Evolutionary conservation across 331 rosid genomes (phyloP).

Genomic region (Malus hybrid): DNA sequence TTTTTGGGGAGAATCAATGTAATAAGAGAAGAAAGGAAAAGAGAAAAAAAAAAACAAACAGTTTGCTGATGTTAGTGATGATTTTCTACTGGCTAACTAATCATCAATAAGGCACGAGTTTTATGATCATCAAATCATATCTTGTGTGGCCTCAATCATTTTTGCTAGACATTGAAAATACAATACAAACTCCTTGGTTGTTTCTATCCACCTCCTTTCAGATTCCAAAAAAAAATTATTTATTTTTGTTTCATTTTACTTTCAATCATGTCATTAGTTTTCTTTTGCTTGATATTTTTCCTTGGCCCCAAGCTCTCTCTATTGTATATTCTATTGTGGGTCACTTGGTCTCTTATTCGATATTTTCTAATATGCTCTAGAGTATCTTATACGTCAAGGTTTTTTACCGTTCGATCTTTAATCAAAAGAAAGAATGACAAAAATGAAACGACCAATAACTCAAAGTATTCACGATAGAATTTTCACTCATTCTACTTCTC

Average conservation of each 20-base stretch:
- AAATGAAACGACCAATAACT: too few species aligned
- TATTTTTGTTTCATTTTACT: slow-evolving; percentile 15
- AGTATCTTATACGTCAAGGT: too few species aligned
- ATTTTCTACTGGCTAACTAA: neutral
- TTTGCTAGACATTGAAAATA: slow-evolving; percentile 13
- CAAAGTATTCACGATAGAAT: too few species aligned
- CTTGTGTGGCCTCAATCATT: slow-evolving; percentile 25
- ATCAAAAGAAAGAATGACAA: too few species aligned
- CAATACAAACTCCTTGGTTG: slow-evolving; percentile 32
- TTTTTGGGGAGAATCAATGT: slow-evolving; percentile 43
- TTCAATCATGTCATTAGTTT: slow-evolving; percentile 24
- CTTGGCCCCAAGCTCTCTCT: neutral
- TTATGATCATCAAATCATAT: neutral
- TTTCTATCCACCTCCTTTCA: slow-evolving; percentile 53
- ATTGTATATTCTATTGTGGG: slow-evolving; percentile 16
- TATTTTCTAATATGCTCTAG: too few species aligned
- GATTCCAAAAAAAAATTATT: slow-evolving; percentile 35
- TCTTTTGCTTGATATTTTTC: neutral
- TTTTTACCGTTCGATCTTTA: too few species aligned
- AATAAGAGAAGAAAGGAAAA: slow-evolving; percentile 16
- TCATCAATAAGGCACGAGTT: neutral
- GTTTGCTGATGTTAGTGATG: slow-evolving; percentile 12
- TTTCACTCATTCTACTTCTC: neutral
- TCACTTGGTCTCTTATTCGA: slow-evolving; percentile 4
- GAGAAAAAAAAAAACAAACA: slow-evolving; percentile 6